phyloP scores from a whole-genome alignment of 805 yeast species.

The Torulaspora maleeae region DNA sequence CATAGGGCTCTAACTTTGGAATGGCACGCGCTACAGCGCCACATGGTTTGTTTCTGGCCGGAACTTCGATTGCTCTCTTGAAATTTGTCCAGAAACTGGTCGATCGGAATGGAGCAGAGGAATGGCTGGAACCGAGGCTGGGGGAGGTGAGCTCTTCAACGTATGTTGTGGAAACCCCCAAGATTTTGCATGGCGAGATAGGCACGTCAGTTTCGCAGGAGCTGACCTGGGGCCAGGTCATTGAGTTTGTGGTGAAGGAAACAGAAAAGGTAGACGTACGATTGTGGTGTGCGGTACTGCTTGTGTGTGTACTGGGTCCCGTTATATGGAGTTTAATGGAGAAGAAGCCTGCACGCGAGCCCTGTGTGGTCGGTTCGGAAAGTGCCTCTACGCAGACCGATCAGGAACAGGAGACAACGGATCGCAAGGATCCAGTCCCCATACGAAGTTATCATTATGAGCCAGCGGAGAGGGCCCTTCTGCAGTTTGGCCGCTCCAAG shows the following conservation, averaged over 20 bases:
- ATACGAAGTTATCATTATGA: conserved; percentile 9
- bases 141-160: not conserved
- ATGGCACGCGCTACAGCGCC: conserved; percentile 23
- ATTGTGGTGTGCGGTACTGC: conserved; percentile 7
- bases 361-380: not conserved
- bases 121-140: conserved; percentile 7
- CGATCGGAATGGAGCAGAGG: conserved; percentile 11
- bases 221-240: conserved; percentile 9
- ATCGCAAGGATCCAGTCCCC: not conserved
- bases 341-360: not conserved
- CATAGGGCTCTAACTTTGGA: not conserved
- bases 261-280: conserved; percentile 10
- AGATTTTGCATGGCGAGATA: not conserved
- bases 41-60: conserved; percentile 14
- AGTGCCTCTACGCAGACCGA: conserved; percentile 9
- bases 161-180: not conserved
- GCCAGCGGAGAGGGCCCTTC: conserved; percentile 23
- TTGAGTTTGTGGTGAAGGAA: conserved; percentile 9
- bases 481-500: conserved; percentile 23
- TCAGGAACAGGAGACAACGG: not conserved
- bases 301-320: conserved; percentile 10
- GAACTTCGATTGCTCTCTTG: conserved; percentile 17
- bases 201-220: not conserved
- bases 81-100: conserved; percentile 15
- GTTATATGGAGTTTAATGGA: not conserved